A percentile compares a stretch with the other conserved stretches of the same genome.
Conservation (phyloP, 2,329 filamentous ascomycete species). For the Ophidiomyces ophidiicola region DNA sequence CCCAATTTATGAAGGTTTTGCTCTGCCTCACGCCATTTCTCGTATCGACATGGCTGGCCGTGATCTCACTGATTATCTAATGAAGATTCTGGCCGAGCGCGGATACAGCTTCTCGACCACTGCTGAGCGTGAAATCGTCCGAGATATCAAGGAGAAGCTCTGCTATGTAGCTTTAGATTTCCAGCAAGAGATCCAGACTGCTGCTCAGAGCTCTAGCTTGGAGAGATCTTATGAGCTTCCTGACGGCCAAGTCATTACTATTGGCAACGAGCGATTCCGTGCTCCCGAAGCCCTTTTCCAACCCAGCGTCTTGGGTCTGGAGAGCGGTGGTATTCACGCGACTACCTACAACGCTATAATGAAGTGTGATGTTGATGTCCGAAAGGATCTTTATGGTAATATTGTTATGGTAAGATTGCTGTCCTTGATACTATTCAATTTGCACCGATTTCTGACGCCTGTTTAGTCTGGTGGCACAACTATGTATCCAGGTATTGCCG, state of each 20-base stretch:
- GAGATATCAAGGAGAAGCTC: slow-evolving; percentile 99
- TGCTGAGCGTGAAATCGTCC: slow-evolving; percentile 99
- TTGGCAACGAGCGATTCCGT: slow-evolving; percentile 99
- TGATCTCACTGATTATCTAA: slow-evolving; percentile 97
- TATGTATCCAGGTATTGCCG: slow-evolving; percentile 99
- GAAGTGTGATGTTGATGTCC: slow-evolving; percentile 99
- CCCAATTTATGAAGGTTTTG: slow-evolving; percentile 99
- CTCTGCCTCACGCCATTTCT: slow-evolving; percentile 97
- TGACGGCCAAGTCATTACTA: slow-evolving; percentile 98
- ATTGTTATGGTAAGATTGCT: slow-evolving; percentile 84
- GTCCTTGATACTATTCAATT: neutral
- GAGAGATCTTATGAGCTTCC: slow-evolving; percentile 99
- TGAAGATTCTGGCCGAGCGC: slow-evolving; percentile 99
- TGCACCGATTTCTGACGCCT: slow-evolving; percentile 5
- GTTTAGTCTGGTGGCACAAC: slow-evolving; percentile 96
- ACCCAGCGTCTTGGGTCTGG: slow-evolving; percentile 93
- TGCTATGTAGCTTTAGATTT: slow-evolving; percentile 99
- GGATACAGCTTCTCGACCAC: slow-evolving; percentile 99
- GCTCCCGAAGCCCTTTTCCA: slow-evolving; percentile 99
- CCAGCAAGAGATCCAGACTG: slow-evolving; percentile 99
- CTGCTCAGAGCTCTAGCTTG: slow-evolving; percentile 93
- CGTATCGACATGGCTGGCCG: slow-evolving; percentile 99
- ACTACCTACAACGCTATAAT: slow-evolving; percentile 99
- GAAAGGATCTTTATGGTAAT: slow-evolving; percentile 99
- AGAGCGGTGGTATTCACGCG: slow-evolving; percentile 97